Base-by-base conservation (phyloP, 441 rosid genomes). In the Eruca vesicaria region DNA sequence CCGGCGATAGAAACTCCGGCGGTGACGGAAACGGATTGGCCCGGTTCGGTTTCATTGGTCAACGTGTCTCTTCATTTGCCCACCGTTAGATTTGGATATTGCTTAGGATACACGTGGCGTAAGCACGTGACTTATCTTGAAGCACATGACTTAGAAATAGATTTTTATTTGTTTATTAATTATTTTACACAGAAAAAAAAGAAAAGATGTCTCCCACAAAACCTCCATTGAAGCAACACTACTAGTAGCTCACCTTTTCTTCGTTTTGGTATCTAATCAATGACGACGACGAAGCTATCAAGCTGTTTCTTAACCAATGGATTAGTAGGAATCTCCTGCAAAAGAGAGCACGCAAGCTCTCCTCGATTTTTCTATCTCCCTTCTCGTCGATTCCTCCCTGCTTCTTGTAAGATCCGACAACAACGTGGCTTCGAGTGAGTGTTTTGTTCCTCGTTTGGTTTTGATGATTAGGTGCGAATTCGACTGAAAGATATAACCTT, bases 341-440 rank as follows among this genome's bases (percentile, higher is more conserved):
- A 72, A 21, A 45, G 21, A 61, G 72, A 80, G 66, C 69, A 80
- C 52, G 45, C 61, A 14, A 80, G 45, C 60, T 60, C 71, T 6
- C 78, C 80, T 9, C 76, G 84, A 36, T 84, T 84, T 69, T 66
- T 80, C 28, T 63, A 61, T 62, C 66, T 79, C 31, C 83, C 89
- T 77, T 69, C 85, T 7, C 84, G 62, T 31, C 84, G 88, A 7
- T 83, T 84, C 1, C 83, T 83, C 28, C 88, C 90, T 11, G 82
- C 86, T 84, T 86, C 88, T 32, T 95, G 92, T 76, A 91, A 85
- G 77, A 81, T 89, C 86, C 87, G 97, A n/a, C 86, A 80, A 8
- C 89, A 77, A n/a, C 89, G 90, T 32, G 80, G 82, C 63, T 76
- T 82, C 77, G 81, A 96, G 99, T 93, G 66, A 73, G 73, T 41